Percentiles rank a stretch among this genome's conserved stretches.
Conservation (phyloP, 805 yeast genomes). For the Candida vaughaniae region DNA sequence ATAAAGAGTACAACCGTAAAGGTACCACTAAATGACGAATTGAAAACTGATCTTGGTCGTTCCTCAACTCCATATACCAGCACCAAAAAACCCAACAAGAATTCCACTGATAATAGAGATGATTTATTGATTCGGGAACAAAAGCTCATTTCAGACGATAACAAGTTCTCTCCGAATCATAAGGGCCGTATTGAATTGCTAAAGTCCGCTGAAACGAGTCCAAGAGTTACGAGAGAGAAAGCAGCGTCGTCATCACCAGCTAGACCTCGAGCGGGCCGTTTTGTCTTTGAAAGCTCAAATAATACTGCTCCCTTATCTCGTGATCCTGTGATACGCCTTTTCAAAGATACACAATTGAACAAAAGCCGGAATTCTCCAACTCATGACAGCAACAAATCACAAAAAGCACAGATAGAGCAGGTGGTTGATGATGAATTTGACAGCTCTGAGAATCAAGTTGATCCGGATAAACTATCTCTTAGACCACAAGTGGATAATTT, state of each 20-base stretch:
- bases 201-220: constrained; percentile 3
- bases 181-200: background rate
- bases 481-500: constrained; percentile 9
- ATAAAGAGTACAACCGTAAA: constrained; percentile 8
- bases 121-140: constrained; percentile 15
- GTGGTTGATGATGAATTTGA: constrained; percentile 23
- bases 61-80: constrained; percentile 2
- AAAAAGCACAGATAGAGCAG: background rate
- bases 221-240: background rate
- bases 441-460: constrained; percentile 22
- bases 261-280: background rate
- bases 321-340: background rate
- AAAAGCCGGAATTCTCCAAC: too few species aligned
- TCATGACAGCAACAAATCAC: too few species aligned
- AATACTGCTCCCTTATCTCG: background rate
- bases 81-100: background rate
- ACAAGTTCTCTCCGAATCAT: constrained; percentile 20
- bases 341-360: background rate
- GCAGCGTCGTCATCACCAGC: constrained; percentile 1
- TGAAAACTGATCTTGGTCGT: background rate
- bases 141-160: constrained; percentile 24
- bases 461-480: constrained; percentile 3
- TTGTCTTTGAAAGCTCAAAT: constrained; percentile 5
- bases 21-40: constrained; percentile 6
- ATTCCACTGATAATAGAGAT: constrained; percentile 4